Conservation (phyloP, 257 asterid species). For the Solanum sparsipilum region DNA sequence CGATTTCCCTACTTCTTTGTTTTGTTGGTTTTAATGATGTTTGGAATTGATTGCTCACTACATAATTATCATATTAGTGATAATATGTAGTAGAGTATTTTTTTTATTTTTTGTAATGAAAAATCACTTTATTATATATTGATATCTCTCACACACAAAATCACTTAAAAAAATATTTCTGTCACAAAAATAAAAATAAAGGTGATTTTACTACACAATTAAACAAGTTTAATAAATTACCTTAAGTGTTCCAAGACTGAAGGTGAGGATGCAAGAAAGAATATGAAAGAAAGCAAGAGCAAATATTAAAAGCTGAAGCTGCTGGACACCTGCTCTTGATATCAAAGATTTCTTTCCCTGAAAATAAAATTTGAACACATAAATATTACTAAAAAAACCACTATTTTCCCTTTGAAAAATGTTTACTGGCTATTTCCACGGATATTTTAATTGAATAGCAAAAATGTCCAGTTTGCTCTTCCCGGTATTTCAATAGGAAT, state of each 20-base stretch:
- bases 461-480: too few species aligned
- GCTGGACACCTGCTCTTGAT: constrained; percentile 49
- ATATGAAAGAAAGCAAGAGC: constrained; percentile 63
- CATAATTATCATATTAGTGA: neutral
- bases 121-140: neutral
- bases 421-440: accelerated
- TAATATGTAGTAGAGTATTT: neutral
- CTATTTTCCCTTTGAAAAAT: neutral
- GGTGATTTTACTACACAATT: neutral
- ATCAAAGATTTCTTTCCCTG: constrained; percentile 62
- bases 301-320: constrained; percentile 65
- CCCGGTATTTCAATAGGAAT: neutral
- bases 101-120: neutral
- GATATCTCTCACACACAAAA: neutral
- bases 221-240: constrained; percentile 9
- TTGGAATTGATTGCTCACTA: neutral
- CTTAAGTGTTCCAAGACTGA: constrained; percentile 65
- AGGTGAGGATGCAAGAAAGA: constrained; percentile 52
- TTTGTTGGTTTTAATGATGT: neutral
- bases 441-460: neutral
- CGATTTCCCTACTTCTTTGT: neutral
- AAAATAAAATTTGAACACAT: neutral
- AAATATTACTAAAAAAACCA: neutral
- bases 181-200: neutral
- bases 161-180: neutral